These are phyloP conservation scores for Boletus sensibilis DNA, from an alignment of 768 basidiomycete species.

Conservation along the genomic window DNA sequence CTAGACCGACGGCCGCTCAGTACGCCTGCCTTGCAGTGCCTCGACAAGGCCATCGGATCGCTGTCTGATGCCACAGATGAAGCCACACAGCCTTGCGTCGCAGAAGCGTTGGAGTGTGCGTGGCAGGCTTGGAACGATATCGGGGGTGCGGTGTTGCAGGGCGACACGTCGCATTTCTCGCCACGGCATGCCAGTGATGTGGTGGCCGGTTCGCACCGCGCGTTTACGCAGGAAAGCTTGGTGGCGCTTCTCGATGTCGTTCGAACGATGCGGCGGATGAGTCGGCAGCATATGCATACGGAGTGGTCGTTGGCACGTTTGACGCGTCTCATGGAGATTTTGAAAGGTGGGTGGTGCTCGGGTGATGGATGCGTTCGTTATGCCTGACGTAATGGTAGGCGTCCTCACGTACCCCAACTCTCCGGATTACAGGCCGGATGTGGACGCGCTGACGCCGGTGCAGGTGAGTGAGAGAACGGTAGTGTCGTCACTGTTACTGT, in stretches of 20 bases:
- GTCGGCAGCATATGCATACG: constrained; percentile 41
- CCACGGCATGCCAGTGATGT: constrained; percentile 5
- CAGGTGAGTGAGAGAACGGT: constrained; percentile 49
- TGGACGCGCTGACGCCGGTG: constrained; percentile 76
- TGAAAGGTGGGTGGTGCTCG: constrained; percentile 55
- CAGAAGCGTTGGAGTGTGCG: constrained; percentile 54
- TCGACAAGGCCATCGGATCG: constrained; percentile 76
- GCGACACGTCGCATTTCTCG: constrained; percentile 14
- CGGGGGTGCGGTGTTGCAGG: constrained; percentile 50
- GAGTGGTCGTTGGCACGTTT: constrained; percentile 71
- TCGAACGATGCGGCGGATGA: constrained; percentile 53
- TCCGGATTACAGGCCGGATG: constrained; percentile 85
- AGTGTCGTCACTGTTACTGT: neutral
- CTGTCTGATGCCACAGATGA: constrained; percentile 37
- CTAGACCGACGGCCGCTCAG: constrained; percentile 68
- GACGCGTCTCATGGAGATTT: constrained; percentile 66
- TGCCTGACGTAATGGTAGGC: constrained; percentile 38
- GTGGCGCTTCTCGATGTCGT: constrained; percentile 77
- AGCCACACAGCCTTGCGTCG: constrained; percentile 37
- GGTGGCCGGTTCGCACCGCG: constrained; percentile 4
- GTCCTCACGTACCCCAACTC: constrained; percentile 78
- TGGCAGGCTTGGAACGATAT: constrained; percentile 73
- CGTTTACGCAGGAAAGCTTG: constrained; percentile 70
- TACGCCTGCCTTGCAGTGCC: constrained; percentile 79
- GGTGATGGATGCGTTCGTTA: neutral